Evolutionary conservation across 192 early-diverging fungal species (phyloP).

Genomic region (Podila minutissima): DNA sequence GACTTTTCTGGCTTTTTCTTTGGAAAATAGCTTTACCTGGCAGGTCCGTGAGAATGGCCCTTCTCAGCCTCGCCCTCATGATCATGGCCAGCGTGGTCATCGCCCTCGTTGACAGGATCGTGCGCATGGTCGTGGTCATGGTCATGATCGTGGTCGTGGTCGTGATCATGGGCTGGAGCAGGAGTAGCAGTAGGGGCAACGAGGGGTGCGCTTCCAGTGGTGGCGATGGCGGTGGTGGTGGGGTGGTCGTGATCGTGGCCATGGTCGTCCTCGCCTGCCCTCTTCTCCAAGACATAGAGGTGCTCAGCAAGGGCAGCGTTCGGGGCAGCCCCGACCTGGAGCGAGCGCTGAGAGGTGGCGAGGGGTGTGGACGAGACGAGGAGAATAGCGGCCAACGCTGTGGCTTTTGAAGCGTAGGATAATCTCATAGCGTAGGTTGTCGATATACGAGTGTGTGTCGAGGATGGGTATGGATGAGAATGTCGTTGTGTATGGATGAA

Average conservation of each 20-base stretch:
- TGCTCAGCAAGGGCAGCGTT: background rate
- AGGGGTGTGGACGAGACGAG: background rate
- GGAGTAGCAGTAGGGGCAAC: background rate
- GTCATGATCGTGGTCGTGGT: slow-evolving; percentile 10
- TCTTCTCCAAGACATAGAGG: slow-evolving; percentile 6
- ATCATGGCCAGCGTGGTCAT: slow-evolving; percentile 7
- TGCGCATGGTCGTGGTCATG: background rate
- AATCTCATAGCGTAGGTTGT: background rate
- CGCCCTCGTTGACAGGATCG: background rate
- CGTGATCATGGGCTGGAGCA: background rate
- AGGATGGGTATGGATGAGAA: background rate
- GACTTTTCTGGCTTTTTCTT: no score
- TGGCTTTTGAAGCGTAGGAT: background rate
- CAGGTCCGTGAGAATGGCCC: slow-evolving; percentile 41
- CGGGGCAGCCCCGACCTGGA: background rate
- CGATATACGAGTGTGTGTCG: background rate
- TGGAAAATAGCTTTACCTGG: slow-evolving; percentile 10
- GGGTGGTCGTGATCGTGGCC: slow-evolving; percentile 31
- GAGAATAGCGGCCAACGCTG: background rate
- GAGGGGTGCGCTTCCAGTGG: background rate
- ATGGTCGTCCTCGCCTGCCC: slow-evolving; percentile 21
- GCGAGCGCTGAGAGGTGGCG: background rate
- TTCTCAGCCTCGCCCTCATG: slow-evolving; percentile 6
- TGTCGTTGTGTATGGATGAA: background rate
- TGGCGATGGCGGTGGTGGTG: background rate